phyloP scores from a whole-genome alignment of 257 asterid genomes.

The Primulina tabacum region DNA sequence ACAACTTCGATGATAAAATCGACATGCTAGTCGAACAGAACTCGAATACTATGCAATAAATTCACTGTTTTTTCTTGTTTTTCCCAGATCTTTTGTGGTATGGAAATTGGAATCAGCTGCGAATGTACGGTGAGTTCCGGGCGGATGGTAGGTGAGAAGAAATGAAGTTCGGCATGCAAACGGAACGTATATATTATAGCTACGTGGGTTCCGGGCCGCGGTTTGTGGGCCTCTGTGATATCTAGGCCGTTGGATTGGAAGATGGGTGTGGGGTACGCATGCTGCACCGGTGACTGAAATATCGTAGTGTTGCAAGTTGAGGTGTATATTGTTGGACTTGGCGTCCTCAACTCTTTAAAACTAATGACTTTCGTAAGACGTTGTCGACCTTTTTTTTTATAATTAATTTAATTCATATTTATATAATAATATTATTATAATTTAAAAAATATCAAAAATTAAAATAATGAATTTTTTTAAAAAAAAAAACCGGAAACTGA shows the following conservation, averaged over 20 bases:
- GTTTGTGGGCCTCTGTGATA: constrained; percentile 31
- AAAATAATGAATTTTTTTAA: too few species aligned
- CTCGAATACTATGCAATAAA: neutral
- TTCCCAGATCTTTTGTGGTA: neutral
- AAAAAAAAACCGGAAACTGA: too few species aligned
- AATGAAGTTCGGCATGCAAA: neutral
- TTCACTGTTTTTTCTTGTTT: neutral
- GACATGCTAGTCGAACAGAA: neutral
- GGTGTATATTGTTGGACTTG: neutral
- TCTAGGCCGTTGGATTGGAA: constrained; percentile 45
- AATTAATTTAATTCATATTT: too few species aligned
- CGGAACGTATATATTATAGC: neutral
- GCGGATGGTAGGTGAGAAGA: neutral
- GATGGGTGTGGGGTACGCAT: neutral
- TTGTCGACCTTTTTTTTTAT: too few species aligned
- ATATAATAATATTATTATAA: too few species aligned
- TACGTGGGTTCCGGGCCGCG: constrained; percentile 36
- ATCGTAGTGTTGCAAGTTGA: neutral
- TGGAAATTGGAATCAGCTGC: neutral
- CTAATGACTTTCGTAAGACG: too few species aligned
- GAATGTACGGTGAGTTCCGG: too few species aligned
- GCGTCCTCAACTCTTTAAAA: too few species aligned
- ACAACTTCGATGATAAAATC: constrained; percentile 10
- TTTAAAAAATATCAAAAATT: too few species aligned
- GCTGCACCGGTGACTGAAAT: too few species aligned